Base-by-base conservation (phyloP, 139 green algal genomes). In the Limnomonas spitsbergensis region DNA sequence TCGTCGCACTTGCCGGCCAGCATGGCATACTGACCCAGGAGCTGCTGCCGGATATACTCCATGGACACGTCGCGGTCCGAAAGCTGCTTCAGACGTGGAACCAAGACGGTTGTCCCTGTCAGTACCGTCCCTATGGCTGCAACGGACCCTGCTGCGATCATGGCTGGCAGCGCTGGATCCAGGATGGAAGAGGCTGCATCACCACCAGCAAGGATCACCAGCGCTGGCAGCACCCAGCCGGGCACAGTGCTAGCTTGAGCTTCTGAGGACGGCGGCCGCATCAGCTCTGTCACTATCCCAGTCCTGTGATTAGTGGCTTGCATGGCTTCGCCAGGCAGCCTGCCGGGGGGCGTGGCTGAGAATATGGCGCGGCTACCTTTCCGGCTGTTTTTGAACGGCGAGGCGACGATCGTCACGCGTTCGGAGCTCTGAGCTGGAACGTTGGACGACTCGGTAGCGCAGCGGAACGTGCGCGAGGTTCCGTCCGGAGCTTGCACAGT, bases 81-180 rank as follows among this genome's bases (percentile, higher is more conserved):
- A 75, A 95, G 88, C 87, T 96, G 85, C 86, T 94, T 95, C 37
- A 97, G 85, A 37, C 77, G 79, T 27, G 93, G 93, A 71, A 97
- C 70, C 40, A 97, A 39, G 54, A 95, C 37, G 1, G 34, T 78
- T 72, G 82, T 92, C 66, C 84, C 81, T 0, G 86, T 76, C 2
- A 91, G 68, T 1, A 78, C 80, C 32, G 85, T 75, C 61, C 75
- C 81, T 3, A 79, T 61, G 0, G 88, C 68, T 0, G 83, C 54
- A 0, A 69, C 78, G 2, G 84, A 75, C 14, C 83, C 84, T 0
- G 80, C 89, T 2, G 88, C 85, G 29, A 89, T 83, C 32, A 97
- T 73, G 31, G 84, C 27, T 7, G 93, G 93, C 29, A 97, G 66
- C 34, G 78, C 66, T 0, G 93, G 92, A 80, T 97, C 89, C 2